phyloP scores from a whole-genome alignment of 768 basidiomycete species.

The Mrakia gelida region DNA sequence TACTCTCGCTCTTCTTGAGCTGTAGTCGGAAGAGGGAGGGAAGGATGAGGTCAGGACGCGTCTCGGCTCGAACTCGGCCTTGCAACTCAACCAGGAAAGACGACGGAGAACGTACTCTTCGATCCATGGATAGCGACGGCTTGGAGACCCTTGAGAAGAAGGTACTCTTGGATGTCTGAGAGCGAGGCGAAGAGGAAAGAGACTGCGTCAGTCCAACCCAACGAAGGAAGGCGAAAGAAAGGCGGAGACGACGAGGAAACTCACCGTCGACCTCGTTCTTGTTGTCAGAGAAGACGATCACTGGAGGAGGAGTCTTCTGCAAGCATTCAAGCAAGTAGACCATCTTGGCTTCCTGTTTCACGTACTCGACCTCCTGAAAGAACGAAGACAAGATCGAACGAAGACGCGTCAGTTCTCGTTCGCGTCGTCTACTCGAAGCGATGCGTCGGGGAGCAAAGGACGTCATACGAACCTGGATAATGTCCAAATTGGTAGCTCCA shows the following conservation, averaged over 20 bases:
- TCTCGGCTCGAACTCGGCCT: not conserved
- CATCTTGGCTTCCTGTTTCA: slow-evolving; percentile 99
- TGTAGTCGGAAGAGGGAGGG: slow-evolving; percentile 42
- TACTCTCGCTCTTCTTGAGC: slow-evolving; percentile 99
- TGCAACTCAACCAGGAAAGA: not conserved
- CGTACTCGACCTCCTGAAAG: slow-evolving; percentile 77
- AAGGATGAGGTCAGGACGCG: not conserved
- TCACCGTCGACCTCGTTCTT: slow-evolving; percentile 99
- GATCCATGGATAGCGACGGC: slow-evolving; percentile 98
- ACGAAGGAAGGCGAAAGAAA: not conserved
- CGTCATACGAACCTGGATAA: slow-evolving; percentile 55
- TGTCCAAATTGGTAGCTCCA: slow-evolving; percentile 94
- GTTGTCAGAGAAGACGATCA: slow-evolving; percentile 96
- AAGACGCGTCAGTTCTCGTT: not conserved
- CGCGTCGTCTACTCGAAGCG: not conserved
- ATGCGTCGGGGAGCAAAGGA: not conserved
- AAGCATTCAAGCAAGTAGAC: slow-evolving; percentile 95
- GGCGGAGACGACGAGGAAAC: slow-evolving; percentile 35
- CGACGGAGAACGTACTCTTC: slow-evolving; percentile 61
- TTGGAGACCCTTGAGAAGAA: slow-evolving; percentile 92
- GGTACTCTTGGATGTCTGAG: slow-evolving; percentile 94
- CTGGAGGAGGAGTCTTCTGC: slow-evolving; percentile 96
- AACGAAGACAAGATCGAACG: not conserved
- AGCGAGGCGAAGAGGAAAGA: not conserved
- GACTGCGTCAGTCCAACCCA: not conserved